These are phyloP conservation scores for Mucor racemosus DNA, from an alignment of 371 early-diverging fungal genomes.

Conservation along the genomic window DNA sequence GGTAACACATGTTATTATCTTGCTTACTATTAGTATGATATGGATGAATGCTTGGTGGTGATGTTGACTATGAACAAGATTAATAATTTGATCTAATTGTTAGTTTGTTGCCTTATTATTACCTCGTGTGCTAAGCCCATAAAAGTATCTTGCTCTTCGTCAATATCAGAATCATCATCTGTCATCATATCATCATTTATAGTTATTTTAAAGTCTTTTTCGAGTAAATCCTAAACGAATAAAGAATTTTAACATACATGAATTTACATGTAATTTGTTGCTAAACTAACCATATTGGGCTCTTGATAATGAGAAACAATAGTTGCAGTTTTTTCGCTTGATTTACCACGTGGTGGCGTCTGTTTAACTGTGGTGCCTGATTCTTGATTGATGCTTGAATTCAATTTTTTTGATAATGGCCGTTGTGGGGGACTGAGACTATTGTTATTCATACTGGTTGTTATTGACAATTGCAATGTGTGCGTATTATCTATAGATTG, in stretches of 20 bases:
- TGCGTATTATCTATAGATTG: background rate
- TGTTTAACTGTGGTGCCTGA: slow-evolving; percentile 1
- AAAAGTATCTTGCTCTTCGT: slow-evolving; percentile 30
- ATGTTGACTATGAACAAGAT: background rate
- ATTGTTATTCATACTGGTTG: background rate
- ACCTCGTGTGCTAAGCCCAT: slow-evolving; percentile 14
- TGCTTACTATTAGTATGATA: background rate
- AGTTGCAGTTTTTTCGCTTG: background rate
- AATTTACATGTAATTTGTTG: background rate
- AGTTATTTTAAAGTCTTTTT: background rate
- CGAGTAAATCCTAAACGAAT: background rate
- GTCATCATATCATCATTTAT: slow-evolving; percentile 23
- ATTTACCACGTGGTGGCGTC: slow-evolving; percentile 6
- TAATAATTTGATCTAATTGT: background rate
- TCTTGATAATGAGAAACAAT: background rate
- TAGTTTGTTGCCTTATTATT: background rate
- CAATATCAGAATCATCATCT: slow-evolving; percentile 38
- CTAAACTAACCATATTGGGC: background rate
- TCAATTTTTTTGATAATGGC: background rate
- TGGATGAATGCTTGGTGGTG: background rate
- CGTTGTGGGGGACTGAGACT: slow-evolving; percentile 1
- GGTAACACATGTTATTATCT: background rate
- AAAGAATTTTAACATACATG: background rate
- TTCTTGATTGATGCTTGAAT: background rate
- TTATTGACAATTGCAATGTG: background rate